Percentiles rank a stretch among this genome's conserved stretches.
These are phyloP conservation scores for Byssothecium circinans DNA, from an alignment of 2,329 filamentous ascomycete genomes.

Conservation along the genomic window DNA sequence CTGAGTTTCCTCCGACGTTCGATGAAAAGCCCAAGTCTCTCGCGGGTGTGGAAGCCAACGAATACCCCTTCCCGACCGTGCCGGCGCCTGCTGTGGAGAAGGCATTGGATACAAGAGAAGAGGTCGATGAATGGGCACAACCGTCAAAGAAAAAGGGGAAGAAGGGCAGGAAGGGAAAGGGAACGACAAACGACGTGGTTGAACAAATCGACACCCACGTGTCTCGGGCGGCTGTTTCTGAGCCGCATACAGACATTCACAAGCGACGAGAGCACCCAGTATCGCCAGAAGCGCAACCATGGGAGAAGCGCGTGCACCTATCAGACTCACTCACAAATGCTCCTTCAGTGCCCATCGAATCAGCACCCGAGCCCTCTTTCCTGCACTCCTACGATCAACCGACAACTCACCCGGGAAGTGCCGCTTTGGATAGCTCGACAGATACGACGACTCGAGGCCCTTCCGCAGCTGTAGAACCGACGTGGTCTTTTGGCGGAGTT, in stretches of 20 bases:
- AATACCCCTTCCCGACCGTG: constrained; percentile 35
- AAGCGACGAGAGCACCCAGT: constrained; percentile 42
- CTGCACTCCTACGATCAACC: background rate
- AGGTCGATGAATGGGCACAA: constrained; percentile 31
- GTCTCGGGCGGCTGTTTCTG: constrained; percentile 14
- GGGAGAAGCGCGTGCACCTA: constrained; percentile 39
- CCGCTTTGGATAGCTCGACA: constrained; percentile 1
- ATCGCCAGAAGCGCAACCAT: constrained; percentile 33
- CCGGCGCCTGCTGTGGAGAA: constrained; percentile 7
- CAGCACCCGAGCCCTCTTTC: constrained; percentile 4
- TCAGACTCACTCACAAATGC: constrained; percentile 14
- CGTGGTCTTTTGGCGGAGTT: constrained; percentile 44
- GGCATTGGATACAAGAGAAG: constrained; percentile 20
- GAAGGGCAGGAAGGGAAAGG: constrained; percentile 39
- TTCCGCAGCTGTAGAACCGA: constrained; percentile 24
- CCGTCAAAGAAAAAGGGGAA: constrained; percentile 50
- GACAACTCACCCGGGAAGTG: constrained; percentile 1
- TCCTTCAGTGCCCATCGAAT: constrained; percentile 9
- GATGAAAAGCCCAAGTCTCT: constrained; percentile 18
- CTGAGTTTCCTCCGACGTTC: constrained; percentile 17
- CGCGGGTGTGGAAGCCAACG: constrained; percentile 14
- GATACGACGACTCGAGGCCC: constrained; percentile 9
- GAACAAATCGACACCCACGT: constrained; percentile 14
- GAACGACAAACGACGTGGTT: constrained; percentile 20
- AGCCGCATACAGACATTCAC: constrained; percentile 14